Evolutionary conservation across 441 rosid genomes (phyloP).

Genomic region (Eutrema salsugineum): DNA sequence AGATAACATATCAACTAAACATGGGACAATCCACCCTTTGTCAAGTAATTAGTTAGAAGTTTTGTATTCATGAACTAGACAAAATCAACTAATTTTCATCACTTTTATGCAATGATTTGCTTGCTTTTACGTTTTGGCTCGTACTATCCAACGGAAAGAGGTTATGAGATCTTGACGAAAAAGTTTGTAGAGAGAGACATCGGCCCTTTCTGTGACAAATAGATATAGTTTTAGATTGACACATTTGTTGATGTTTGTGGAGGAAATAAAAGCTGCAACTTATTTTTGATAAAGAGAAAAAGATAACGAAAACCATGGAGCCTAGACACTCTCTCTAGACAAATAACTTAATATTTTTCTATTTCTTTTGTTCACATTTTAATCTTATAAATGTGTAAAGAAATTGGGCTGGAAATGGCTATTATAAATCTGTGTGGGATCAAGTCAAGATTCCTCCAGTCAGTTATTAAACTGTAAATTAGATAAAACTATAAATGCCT

Average conservation of each 20-base stretch:
- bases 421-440: slow-evolving; percentile 29
- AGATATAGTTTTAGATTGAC: neutral
- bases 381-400: neutral
- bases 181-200: neutral
- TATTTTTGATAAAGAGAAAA: neutral
- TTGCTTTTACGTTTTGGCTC: neutral
- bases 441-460: slow-evolving; percentile 32
- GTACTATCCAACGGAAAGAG: neutral
- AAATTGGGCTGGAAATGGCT: slow-evolving; percentile 23
- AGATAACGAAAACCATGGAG: neutral
- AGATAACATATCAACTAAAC: neutral
- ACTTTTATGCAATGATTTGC: neutral
- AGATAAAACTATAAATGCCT: slow-evolving; percentile 10
- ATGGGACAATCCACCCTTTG: neutral
- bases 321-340: no score
- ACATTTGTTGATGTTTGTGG: neutral
- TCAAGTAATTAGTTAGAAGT: neutral
- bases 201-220: neutral
- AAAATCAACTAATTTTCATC: neutral
- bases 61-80: neutral
- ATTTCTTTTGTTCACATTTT: no score
- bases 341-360: neutral
- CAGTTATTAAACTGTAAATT: slow-evolving; percentile 14
- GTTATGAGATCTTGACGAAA: neutral
- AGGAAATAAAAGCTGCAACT: slow-evolving; percentile 3